Percentiles rank a stretch among this genome's conserved stretches.
phyloP scores from a whole-genome alignment of 2,329 filamentous ascomycete species.

The Orbilia quercus region DNA sequence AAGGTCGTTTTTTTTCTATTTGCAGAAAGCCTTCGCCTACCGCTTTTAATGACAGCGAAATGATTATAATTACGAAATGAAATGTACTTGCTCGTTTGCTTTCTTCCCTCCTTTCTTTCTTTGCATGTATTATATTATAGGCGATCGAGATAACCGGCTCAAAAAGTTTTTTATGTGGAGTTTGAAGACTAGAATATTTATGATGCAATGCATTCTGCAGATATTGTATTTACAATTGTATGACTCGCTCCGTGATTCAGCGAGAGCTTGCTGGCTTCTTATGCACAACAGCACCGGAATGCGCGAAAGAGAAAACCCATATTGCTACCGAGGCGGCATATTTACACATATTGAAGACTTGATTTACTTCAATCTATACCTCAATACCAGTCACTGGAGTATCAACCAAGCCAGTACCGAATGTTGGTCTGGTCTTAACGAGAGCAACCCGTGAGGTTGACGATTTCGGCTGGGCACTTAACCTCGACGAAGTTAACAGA shows the following conservation, averaged over 20 bases:
- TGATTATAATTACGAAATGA: slow-evolving; percentile 45
- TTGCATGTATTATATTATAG: slow-evolving; percentile 16
- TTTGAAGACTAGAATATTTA: slow-evolving; percentile 5
- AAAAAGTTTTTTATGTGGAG: no score
- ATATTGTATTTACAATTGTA: slow-evolving; percentile 22
- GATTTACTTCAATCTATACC: background rate
- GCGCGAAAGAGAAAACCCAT: background rate
- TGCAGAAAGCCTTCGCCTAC: slow-evolving; percentile 32
- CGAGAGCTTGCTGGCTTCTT: no score
- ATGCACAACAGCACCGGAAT: no score
- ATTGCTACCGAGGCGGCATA: background rate
- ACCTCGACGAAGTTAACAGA: slow-evolving; percentile 69
- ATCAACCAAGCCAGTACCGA: background rate
- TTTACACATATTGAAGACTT: background rate
- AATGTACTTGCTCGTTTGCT: background rate
- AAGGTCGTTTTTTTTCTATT: slow-evolving; percentile 34
- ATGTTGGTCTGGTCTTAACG: slow-evolving; percentile 19
- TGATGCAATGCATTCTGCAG: background rate
- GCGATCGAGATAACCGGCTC: slow-evolving; percentile 27
- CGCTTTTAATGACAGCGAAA: slow-evolving; percentile 30
- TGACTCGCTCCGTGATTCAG: no score
- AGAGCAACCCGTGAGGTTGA: slow-evolving; percentile 45
- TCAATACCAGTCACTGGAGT: background rate
- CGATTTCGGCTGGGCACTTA: slow-evolving; percentile 67
- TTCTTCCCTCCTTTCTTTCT: no score